Evolutionary conservation across 768 basidiomycete species (phyloP), one percentile per base, ranked within the genome.

Genomic region (Imleria badia): DNA sequence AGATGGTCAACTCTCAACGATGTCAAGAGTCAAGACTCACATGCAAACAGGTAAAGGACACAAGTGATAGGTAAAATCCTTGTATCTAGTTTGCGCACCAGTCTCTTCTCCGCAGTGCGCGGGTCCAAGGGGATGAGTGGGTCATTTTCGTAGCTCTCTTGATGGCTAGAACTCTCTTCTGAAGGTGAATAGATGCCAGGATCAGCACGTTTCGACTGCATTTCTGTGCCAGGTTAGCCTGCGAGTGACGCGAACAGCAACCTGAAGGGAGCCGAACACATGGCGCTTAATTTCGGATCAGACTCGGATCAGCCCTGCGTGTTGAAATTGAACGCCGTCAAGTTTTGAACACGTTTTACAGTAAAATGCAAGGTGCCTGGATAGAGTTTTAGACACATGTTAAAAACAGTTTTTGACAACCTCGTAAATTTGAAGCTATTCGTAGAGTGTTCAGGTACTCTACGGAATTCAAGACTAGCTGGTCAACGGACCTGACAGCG

Each of bases 51-150:
- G 60, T 90, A 90, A 39, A 90, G 77, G 17, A 87, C 60, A 62
- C 86, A 89, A 3, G 83, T 75, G 42, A 89, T 82, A 39, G 88
- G 88, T 48, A 90, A 70, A 52, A 90, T 89, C 39, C 86, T 76
- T 51, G 60, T 47, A 61, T 90, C 88, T 45, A 90, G 74, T 62
- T 86, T 89, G 63, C 81, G 76, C 22, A 89, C 73, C 3, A 91
- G 76, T 22, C 62, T 69, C 54, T 64, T 74, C 65, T 88, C 86
- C 47, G 81, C 80, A 13, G 48, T 56, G 30, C 17, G 48, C 19
- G 60, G 47, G 17, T 59, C 60, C 23, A 46, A 59, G 30, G 48
- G 56, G 40, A 60, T 65, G 34, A 62, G 66, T 29, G 51, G 59
- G 19, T 66, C 63, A 10, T 48, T 55, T 55, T 68, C 60, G 11